phyloP scores from a whole-genome alignment of 1,284 basidiomycete genomes.

The Athelia sp. region DNA sequence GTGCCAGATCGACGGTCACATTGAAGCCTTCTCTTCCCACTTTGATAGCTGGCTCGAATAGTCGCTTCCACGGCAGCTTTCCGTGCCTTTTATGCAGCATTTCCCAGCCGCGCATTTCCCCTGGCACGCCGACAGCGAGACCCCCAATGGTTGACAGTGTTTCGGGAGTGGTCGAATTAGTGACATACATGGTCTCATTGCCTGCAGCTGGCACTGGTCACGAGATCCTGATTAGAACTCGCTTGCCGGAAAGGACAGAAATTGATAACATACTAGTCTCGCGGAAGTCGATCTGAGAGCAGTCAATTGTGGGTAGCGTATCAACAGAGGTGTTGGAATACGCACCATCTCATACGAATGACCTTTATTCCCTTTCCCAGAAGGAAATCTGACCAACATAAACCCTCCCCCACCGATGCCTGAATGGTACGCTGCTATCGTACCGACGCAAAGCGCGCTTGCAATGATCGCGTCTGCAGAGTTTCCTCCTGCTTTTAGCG shows the following conservation, averaged over 20 bases:
- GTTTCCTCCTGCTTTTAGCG: constrained; percentile 45
- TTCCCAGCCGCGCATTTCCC: constrained; percentile 49
- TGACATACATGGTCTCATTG: constrained; percentile 41
- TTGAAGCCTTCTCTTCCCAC: constrained; percentile 25
- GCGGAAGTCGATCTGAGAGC: constrained; percentile 46
- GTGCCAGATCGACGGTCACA: constrained; percentile 37
- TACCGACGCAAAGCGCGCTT: constrained; percentile 49
- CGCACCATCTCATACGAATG: not conserved
- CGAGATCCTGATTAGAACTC: too few relatives aligned
- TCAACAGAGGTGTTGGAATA: too few relatives aligned
- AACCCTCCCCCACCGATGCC: constrained; percentile 31
- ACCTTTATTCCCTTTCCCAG: constrained; percentile 10
- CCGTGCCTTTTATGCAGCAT: constrained; percentile 40
- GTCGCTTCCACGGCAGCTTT: constrained; percentile 40
- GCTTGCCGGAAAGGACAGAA: too few relatives aligned
- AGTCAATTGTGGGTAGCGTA: not conserved
- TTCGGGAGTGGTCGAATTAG: constrained; percentile 12
- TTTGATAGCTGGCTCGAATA: constrained; percentile 41
- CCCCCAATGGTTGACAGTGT: constrained; percentile 41
- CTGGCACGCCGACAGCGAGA: constrained; percentile 47
- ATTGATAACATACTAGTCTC: constrained; percentile 31
- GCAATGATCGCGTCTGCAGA: constrained; percentile 55
- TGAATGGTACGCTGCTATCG: constrained; percentile 20
- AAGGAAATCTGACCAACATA: constrained; percentile 38
- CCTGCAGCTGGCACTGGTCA: constrained; percentile 28